Base-by-base conservation (phyloP, 371 early-diverging fungal genomes). In the Rhizoclosmatium hyalinum region DNA sequence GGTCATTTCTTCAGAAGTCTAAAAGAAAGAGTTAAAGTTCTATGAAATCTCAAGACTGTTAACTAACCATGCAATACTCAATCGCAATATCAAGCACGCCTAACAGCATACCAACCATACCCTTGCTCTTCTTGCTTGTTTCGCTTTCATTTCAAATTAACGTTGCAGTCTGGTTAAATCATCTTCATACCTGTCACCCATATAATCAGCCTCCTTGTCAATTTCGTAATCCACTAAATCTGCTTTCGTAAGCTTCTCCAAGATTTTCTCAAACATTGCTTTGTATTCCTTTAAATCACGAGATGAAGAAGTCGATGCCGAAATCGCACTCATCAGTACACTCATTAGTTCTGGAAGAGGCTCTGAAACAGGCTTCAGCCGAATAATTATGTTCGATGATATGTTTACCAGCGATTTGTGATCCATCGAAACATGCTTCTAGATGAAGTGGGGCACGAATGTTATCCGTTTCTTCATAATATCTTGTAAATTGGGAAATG, bases 181-280 rank as follows among this genome's bases (percentile, higher is more conserved):
- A 17, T 0, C 50, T 17, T 12, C 50, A 50, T 42, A 75, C 75
- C 68, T 46, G 10, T 75, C 70, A 6, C 44, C 8, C 21, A 17
- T 32, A 32, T 21, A 53, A 42, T 62, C 69, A 32, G n/a, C 47
- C 17, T 75, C 70, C 42, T 58, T 63, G 14, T 54, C 39, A 17
- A 75, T 43, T 3, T 75, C 75, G 62, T 69, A 75, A 63, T 75
- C 75, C 2, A 24, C 58, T n/a, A 75, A 24, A 39, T 75, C 75
- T 17, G 69, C 68, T 42, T 75, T 62, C 2, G 21, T 42, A 12
- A 75, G 43, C 14, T 64, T 8, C 24, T 70, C 42, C 14, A 69
- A 6, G 41, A 75, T 24, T 17, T 69, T 44, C 8, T 62, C 45
- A 12, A 75, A 41, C 10, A 53, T 10, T 45, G 6, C 43, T 6